These are phyloP conservation scores for Xylariaceae sp. DNA, from an alignment of 2,329 filamentous ascomycete genomes.

Conservation along the genomic window DNA sequence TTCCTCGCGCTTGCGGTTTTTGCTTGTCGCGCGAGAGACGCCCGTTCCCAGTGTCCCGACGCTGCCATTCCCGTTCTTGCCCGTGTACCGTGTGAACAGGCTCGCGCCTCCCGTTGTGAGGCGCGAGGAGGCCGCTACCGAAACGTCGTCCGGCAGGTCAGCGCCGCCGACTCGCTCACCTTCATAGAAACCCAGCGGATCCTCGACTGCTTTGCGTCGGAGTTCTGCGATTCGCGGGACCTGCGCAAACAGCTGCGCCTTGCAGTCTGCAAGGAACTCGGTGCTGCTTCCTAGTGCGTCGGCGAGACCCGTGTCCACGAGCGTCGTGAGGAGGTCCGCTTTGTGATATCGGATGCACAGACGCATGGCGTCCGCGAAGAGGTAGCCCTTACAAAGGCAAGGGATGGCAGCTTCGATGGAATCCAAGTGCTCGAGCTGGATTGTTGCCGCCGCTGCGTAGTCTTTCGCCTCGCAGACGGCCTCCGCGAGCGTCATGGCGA, in stretches of 20 bases:
- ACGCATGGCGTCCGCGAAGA: constrained; percentile 88
- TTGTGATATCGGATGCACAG: constrained; percentile 67
- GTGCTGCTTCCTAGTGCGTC: constrained; percentile 84
- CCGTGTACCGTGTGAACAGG: constrained; percentile 91
- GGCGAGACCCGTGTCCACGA: constrained; percentile 78
- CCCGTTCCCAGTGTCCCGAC: constrained; percentile 73
- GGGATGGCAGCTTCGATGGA: constrained; percentile 73
- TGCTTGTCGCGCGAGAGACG: constrained; percentile 79
- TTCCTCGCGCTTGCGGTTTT: constrained; percentile 89
- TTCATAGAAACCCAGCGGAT: constrained; percentile 89
- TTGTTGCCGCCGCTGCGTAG: constrained; percentile 76
- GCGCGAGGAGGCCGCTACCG: constrained; percentile 81
- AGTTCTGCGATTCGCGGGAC: constrained; percentile 85
- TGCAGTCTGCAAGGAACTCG: constrained; percentile 93
- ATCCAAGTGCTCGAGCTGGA: constrained; percentile 80
- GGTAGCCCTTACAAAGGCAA: constrained; percentile 85
- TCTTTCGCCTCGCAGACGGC: constrained; percentile 84
- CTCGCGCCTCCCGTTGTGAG: constrained; percentile 80
- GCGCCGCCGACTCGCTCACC: constrained; percentile 68
- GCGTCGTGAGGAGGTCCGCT: constrained; percentile 65
- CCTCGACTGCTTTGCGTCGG: constrained; percentile 77
- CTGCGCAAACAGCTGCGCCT: constrained; percentile 80
- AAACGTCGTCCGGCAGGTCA: constrained; percentile 90
- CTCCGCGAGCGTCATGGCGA: constrained; percentile 78
- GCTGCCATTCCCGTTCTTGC: constrained; percentile 63